Evolutionary conservation across 2,329 filamentous ascomycete species (phyloP).

Genomic region (Plenodomus lindquistii): DNA sequence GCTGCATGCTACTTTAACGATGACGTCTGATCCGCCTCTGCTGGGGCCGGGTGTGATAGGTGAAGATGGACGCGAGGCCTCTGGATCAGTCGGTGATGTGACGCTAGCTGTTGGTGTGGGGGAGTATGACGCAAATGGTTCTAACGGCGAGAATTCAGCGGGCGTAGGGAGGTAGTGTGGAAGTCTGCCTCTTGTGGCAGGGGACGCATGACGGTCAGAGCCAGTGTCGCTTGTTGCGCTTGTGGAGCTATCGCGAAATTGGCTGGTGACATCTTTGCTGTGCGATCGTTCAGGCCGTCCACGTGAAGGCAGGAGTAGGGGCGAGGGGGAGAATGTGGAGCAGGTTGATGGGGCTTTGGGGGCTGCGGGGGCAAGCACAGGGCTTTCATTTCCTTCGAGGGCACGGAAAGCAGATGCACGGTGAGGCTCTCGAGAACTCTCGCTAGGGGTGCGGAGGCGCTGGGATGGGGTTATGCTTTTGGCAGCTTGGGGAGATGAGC

Average conservation of each 20-base stretch:
- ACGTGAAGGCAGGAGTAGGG: conserved; percentile 26
- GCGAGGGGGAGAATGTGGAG: conserved; percentile 21
- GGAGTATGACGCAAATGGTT: conserved; percentile 34
- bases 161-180: conserved; percentile 27
- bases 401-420: conserved; percentile 34
- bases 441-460: conserved; percentile 30
- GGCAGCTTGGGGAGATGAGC: neutral
- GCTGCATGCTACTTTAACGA: conserved; percentile 43
- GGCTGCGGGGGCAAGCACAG: conserved; percentile 20
- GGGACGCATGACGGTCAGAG: conserved; percentile 18
- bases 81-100: conserved; percentile 35
- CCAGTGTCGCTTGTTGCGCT: conserved; percentile 32
- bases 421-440: conserved; percentile 32
- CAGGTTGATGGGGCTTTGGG: conserved; percentile 11
- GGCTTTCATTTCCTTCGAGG: conserved; percentile 29
- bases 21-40: conserved; percentile 29
- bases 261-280: conserved; percentile 16
- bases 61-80: conserved; percentile 39
- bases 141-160: conserved; percentile 36
- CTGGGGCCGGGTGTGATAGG: conserved; percentile 41
- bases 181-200: conserved; percentile 16
- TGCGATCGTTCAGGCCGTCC: conserved; percentile 29
- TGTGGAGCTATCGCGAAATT: conserved; percentile 36
- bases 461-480: neutral
- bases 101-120: conserved; percentile 29